Evolutionary conservation across 805 yeast species (phyloP), one percentile per base, ranked within the genome.

Genomic region (Schizosaccharomyces octosporus): DNA sequence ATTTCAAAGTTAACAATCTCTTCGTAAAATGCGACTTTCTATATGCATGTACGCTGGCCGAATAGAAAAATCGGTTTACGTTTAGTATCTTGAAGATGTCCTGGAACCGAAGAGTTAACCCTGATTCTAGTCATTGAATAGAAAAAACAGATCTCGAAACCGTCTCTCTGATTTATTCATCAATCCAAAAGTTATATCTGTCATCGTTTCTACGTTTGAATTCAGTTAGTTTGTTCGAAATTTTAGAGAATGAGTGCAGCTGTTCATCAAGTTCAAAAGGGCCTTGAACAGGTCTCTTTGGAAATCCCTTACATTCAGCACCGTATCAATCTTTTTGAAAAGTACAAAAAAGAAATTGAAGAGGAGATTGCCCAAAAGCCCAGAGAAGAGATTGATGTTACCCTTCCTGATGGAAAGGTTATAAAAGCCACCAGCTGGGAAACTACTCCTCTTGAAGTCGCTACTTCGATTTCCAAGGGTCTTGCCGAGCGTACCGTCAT

Each of bases 401-500:
- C 95, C 61, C 77, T 90, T 72, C 86, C 84, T 70, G 97, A 90
- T 67, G 97, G 97, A 61, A 72, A 85, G 45, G 73, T 79, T 63
- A 83, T 84, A 71, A 83, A 79, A 66, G 98, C 87, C 64, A 79
- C 79, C 32, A 76, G 95, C 4, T 93, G 83, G 82, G 96, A 89
- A 72, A 88, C 97, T 60, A 76, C 88, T 32, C 98, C 98, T 58
- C 72, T 86, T 73, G 84, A 81, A 61, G 85, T 90, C 65, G 97
- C 97, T 61, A 78, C 77, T 67, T 81, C 72, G 62, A 88, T 90
- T 67, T 87, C 95, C 66, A 85, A 86, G 73, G 83, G 95, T 9
- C 84, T 90, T 70, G 77, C 82, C 59, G 97, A 93, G 66, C 84
- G 87, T 74, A 85, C 86, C 67, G 87, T 93, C 66, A 88, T 93